Evolutionary conservation across 2,329 filamentous ascomycete genomes (phyloP), one percentile per base, ranked within the genome.

Genomic region (Epichloe typhina): DNA sequence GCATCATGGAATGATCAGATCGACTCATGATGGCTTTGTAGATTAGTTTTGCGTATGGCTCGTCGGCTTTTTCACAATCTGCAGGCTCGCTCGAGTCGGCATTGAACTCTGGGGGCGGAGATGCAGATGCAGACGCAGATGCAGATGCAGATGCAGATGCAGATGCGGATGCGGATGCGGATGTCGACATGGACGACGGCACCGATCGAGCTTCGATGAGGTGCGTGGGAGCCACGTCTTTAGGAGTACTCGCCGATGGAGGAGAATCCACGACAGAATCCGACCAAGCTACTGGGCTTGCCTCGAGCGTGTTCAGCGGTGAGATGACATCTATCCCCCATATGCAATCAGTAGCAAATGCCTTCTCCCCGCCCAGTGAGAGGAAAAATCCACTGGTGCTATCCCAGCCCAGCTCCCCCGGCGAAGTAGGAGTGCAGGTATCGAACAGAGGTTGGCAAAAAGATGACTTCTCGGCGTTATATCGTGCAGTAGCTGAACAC

Each of bases 21-120:
- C 76, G 77, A 57, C 80, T 80, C 69, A 83, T 78, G 19, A 97
- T 77, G 1, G 88, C 88, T 48, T 75, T 72, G 61, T 83, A 86
- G 54, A 97, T 88, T 15, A 95, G 76, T 59, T 85, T 76, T 0
- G 91, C 89, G 62, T 97, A 97, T 1, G 88, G 85, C 53, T 79
- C 77, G 21, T 80, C 77, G 5, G 61, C 58, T 47, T 66, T 66
- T 8, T 53, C 56, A 26, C 42, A 6, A 6, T 41, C 46, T 4
- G 33, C 23, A n/a, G 47, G 33, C 56, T 19, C 50, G 46, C 23
- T 26, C 49, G 11, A 62, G 64, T 35, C 64, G 59, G 31, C 49
- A 45, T 21, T 23, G 48, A 9, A 62, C 63, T 36, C 64, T 59
- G 33, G 60, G 57, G 46, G 59, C 58, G 50, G 60, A 58, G 42